Percentiles rank a stretch among this genome's conserved stretches.
Evolutionary conservation across 2,329 filamentous ascomycete species (phyloP).

Genomic region (Aspergillus luchuensis): DNA sequence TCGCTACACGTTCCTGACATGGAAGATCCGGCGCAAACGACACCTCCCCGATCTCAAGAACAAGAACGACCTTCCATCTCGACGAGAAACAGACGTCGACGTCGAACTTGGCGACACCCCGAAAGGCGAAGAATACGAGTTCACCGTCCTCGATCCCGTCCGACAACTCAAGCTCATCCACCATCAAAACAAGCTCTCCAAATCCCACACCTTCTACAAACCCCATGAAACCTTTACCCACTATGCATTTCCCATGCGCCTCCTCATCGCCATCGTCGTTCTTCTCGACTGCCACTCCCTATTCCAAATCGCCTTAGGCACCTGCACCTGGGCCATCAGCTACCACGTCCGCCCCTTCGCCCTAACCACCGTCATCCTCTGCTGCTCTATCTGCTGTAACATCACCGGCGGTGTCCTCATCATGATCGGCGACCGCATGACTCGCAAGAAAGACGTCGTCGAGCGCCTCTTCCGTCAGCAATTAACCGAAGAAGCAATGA

Average conservation of each 20-base stretch:
- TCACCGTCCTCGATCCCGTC: slow-evolving; percentile 63
- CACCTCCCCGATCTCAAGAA: slow-evolving; percentile 64
- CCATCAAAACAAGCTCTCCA: slow-evolving; percentile 77
- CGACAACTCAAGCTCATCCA: slow-evolving; percentile 73
- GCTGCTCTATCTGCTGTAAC: slow-evolving; percentile 75
- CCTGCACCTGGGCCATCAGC: slow-evolving; percentile 76
- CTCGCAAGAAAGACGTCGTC: slow-evolving; percentile 82
- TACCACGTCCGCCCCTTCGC: slow-evolving; percentile 70
- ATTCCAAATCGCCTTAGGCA: slow-evolving; percentile 77
- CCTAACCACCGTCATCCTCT: slow-evolving; percentile 78
- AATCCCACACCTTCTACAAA: slow-evolving; percentile 86
- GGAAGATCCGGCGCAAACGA: slow-evolving; percentile 65
- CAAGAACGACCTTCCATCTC: slow-evolving; percentile 67
- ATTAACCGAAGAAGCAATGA: slow-evolving; percentile 67
- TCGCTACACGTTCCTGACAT: slow-evolving; percentile 68
- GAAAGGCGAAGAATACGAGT: slow-evolving; percentile 55
- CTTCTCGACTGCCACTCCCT: slow-evolving; percentile 77
- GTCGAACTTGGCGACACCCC: slow-evolving; percentile 46
- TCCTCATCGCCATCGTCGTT: slow-evolving; percentile 76
- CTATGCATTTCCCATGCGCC: slow-evolving; percentile 71
- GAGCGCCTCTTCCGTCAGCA: slow-evolving; percentile 76
- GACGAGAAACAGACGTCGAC: slow-evolving; percentile 46
- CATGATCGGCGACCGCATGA: slow-evolving; percentile 71
- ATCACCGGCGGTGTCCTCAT: slow-evolving; percentile 76
- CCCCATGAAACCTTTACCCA: slow-evolving; percentile 84